Conservation (phyloP, 352 stramenopile species). For the Pythium rishiriense region DNA sequence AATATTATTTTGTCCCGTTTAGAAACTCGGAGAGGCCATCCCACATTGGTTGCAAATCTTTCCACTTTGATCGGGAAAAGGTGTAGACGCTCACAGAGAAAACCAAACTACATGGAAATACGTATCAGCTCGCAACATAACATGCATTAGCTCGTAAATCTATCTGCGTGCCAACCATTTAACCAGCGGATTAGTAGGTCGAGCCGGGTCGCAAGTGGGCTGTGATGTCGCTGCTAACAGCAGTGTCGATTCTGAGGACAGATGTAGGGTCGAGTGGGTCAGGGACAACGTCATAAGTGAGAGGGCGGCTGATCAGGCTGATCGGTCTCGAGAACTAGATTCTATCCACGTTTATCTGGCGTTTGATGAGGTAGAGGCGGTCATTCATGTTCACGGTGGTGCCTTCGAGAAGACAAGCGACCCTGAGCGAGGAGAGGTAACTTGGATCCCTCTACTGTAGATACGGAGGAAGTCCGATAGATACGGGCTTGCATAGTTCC, state of each 20-base stretch:
- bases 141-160: too few relatives aligned
- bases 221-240: background rate
- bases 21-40: too few relatives aligned
- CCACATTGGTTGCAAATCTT: too few relatives aligned
- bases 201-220: background rate
- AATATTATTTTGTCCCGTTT: too few relatives aligned
- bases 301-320: background rate
- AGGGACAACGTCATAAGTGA: background rate
- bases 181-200: background rate
- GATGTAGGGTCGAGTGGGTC: background rate
- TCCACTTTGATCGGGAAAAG: too few relatives aligned
- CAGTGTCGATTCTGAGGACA: background rate
- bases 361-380: background rate
- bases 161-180: background rate
- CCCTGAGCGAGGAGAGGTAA: background rate
- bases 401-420: background rate
- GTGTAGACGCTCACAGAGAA: too few relatives aligned
- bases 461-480: background rate
- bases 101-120: too few relatives aligned
- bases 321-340: background rate
- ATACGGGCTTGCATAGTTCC: background rate
- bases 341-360: background rate
- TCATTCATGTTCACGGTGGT: background rate
- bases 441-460: background rate
- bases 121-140: too few relatives aligned